Percentiles rank a stretch among this genome's conserved stretches.
These are phyloP conservation scores for Pascua sp. DNA, from an alignment of 1,284 basidiomycete genomes.

Conservation along the genomic window DNA sequence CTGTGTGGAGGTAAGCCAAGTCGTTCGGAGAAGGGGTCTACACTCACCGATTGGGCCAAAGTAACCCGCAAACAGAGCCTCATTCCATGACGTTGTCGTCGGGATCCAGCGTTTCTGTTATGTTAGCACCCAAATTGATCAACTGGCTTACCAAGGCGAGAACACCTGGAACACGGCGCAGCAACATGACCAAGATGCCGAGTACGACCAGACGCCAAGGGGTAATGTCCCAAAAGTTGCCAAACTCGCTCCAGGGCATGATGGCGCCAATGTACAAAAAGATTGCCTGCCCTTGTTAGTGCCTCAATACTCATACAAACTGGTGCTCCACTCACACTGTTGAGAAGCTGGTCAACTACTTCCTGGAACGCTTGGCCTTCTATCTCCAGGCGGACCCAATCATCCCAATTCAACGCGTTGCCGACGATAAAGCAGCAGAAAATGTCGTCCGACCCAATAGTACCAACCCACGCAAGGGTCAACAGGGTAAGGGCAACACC, in stretches of 20 bases:
- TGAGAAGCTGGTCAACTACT: conserved; percentile 56
- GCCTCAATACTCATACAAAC: too few species aligned
- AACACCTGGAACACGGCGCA: conserved; percentile 76
- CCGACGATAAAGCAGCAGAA: conserved; percentile 53
- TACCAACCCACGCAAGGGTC: conserved; percentile 75
- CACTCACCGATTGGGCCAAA: conserved; percentile 48
- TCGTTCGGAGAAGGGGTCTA: conserved; percentile 15
- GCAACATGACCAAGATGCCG: conserved; percentile 69
- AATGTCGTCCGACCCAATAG: conserved; percentile 88
- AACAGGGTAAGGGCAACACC: conserved; percentile 53
- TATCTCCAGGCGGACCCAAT: conserved; percentile 53
- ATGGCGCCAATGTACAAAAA: conserved; percentile 90
- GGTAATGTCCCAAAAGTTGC: conserved; percentile 55
- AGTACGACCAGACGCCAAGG: conserved; percentile 80
- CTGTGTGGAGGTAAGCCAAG: conserved; percentile 27
- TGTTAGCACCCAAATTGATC: not conserved
- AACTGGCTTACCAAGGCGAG: conserved; percentile 55
- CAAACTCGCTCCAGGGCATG: conserved; percentile 64
- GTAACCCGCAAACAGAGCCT: conserved; percentile 47
- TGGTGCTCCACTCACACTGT: conserved; percentile 31
- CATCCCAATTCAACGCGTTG: conserved; percentile 48
- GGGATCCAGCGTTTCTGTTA: conserved; percentile 40
- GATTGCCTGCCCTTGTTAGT: conserved; percentile 28
- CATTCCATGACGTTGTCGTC: conserved; percentile 39
- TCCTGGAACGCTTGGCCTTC: conserved; percentile 57